Base-by-base conservation (phyloP, 176 grass and related monocot genomes). In the Eleusine coracana region DNA sequence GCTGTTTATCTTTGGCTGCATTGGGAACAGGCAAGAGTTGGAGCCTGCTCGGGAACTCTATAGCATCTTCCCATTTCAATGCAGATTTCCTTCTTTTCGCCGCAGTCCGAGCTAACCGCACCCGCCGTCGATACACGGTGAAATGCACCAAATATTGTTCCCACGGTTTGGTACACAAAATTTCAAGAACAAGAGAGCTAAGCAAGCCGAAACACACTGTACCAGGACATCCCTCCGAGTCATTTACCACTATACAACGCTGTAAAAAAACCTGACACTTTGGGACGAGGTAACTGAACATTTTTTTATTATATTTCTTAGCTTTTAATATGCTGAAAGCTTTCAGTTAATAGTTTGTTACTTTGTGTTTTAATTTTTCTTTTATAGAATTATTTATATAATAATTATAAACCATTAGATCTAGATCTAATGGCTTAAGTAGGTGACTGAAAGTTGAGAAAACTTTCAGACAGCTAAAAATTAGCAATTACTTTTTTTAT, bases 1-100 rank as follows among this genome's bases (percentile, higher is more conserved):
- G 71, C 79, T 75, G 50, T 75, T 81, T 46, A 46, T 52, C 71
- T 81, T 48, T 70, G 71, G 71, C 71, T 14, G 78, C 78, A 50
- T 10, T 29, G 28, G 77, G 18, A 60, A 60, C 49, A 68, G 62
- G 49, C 55, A 11, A 2, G 44, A 46, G 44, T 34, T 50, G 76
- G 71, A 74, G 54, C 70, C 54, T 80, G 82, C n/a, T 61, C 23
- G 13, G 56, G 10, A 85, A 56, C 58, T 3, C 56, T 81, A 72
- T 74, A 45, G 54, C 77, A 38, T 38, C 38, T 20, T 20, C 17
- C 58, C 58, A 61, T 27, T 61, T 61, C 58, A 61, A 25, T 11
- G 58, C 58, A 61, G 21, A 55, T 55, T 55, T 61, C 7, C 0
- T 60, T 23, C 18, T 17, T 18, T 5, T 18, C 50, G 15, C 13